Evolutionary conservation across 441 rosid species (phyloP), one percentile per base, ranked within the genome.

Genomic region (Euphorbia corollata): DNA sequence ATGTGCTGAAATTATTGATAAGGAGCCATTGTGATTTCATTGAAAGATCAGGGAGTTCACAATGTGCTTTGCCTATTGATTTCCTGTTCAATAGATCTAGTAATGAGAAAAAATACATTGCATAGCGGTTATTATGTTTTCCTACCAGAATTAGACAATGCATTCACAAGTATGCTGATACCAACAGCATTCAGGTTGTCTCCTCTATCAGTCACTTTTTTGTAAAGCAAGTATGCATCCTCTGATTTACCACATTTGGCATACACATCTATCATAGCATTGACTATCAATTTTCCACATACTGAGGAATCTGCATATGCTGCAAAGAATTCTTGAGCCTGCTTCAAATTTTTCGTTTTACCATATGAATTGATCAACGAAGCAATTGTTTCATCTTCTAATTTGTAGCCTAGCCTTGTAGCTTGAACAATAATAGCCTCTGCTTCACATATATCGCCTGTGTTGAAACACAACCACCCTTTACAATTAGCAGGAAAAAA

Each of bases 181-280:
- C 87, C 77, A 76, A 91, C 83, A 74, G 87, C 82, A 67, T 80
- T 84, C 24, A 76, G 78, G 71, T 78, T 68, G 55, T 74, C 77
- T 61, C 83, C 88, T 61, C 61, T 79, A 60, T 66, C 68, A 43
- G 70, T 73, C 72, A 83, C 79, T 71, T 83, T 87, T 74, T 72
- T 79, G 74, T 86, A 89, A 64, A 89, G 81, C 12, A 30, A 74
- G 82, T 78, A 81, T 38, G 90, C 92, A 50, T 79, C 86, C 70
- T 81, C 84, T 60, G 84, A 74, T 83, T 82, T 81, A 70, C 86
- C 82, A 70, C 86, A 86, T 80, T 82, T 87, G 58, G 71, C 78
- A 75, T 85, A 87, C 63, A 84, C 85, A 74, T 83, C 86, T 61
- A 87, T 81, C 88, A 91, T 87, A 70, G 93, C 75, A 63, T 76